Evolutionary conservation across 768 basidiomycete species (phyloP).

Genomic region (Boletus patriciae): DNA sequence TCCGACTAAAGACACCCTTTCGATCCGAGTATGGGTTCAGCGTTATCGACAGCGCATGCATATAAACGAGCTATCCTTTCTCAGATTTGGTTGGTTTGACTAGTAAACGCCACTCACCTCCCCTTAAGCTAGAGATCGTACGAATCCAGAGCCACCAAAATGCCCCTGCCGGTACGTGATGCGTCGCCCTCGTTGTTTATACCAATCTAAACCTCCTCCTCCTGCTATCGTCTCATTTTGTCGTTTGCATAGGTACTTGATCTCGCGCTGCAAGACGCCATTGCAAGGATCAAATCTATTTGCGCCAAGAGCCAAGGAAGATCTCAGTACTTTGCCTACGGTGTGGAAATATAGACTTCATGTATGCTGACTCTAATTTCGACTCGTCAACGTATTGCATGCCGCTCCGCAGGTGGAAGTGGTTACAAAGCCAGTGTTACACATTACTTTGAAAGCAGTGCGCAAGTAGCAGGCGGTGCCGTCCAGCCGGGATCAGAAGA

Average conservation of each 20-base stretch:
- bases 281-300: background rate
- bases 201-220: background rate
- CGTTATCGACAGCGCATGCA: background rate
- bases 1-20: background rate
- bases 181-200: background rate
- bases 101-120: background rate
- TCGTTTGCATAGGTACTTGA: background rate
- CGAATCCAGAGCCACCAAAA: background rate
- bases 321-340: constrained; percentile 11
- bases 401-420: constrained; percentile 6
- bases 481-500: constrained; percentile 15
- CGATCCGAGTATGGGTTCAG: background rate
- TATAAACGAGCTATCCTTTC: background rate
- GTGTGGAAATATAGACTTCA: background rate
- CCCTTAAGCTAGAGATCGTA: background rate
- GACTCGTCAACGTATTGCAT: background rate
- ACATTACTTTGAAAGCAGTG: constrained; percentile 17
- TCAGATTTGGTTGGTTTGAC: background rate
- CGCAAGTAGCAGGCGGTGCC: constrained; percentile 6
- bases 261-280: background rate
- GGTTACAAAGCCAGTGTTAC: constrained; percentile 14
- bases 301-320: background rate
- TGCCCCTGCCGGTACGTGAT: background rate
- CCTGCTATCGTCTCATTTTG: background rate
- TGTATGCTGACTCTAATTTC: background rate